A percentile compares a stretch with the other conserved stretches of the same genome.
Conservation (phyloP, 2,329 filamentous ascomycete genomes). For the Beauveria sp. region DNA sequence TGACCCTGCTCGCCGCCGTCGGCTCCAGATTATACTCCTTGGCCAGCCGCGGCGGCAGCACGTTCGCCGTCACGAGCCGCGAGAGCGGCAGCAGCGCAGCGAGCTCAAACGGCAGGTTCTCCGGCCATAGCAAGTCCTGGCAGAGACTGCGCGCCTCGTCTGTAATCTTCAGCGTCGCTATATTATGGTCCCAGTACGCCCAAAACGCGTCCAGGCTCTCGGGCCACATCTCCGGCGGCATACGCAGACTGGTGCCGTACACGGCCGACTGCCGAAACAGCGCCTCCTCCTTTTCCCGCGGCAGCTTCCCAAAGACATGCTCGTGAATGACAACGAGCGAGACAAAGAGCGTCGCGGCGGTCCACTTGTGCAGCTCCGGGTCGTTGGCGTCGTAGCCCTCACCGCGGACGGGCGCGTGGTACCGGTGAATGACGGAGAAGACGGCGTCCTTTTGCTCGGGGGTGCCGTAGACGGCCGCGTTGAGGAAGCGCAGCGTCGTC, state of each 20-base stretch:
- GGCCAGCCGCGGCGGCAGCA: conserved; percentile 17
- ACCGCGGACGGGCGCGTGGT: conserved; percentile 26
- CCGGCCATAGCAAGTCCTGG: conserved; percentile 19
- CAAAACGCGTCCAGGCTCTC: conserved; percentile 27
- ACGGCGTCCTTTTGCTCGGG: conserved; percentile 25
- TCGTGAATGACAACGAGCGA: conserved; percentile 28
- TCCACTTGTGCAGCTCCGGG: conserved; percentile 30
- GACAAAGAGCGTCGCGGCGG: conserved; percentile 32
- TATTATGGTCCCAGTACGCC: conserved; percentile 31
- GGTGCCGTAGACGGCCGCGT: conserved; percentile 30
- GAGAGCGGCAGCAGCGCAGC: conserved; percentile 16
- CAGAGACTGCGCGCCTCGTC: conserved; percentile 21
- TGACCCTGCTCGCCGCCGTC: conserved; percentile 13
- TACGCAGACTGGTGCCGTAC: conserved; percentile 22
- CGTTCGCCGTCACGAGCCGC: conserved; percentile 15
- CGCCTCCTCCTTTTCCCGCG: conserved; percentile 18
- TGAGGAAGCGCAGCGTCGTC: conserved; percentile 32
- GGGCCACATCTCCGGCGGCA: conserved; percentile 29
- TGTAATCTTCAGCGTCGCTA: conserved; percentile 25
- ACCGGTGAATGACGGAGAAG: conserved; percentile 28
- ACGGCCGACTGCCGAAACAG: conserved; percentile 22
- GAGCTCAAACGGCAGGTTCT: conserved; percentile 17
- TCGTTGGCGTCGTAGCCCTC: conserved; percentile 28
- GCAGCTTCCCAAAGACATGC: conserved; percentile 26
- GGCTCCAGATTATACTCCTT: conserved; percentile 19